These are phyloP conservation scores for Blastocystis sp. DNA, from an alignment of 352 stramenopile genomes.

Conservation along the genomic window DNA sequence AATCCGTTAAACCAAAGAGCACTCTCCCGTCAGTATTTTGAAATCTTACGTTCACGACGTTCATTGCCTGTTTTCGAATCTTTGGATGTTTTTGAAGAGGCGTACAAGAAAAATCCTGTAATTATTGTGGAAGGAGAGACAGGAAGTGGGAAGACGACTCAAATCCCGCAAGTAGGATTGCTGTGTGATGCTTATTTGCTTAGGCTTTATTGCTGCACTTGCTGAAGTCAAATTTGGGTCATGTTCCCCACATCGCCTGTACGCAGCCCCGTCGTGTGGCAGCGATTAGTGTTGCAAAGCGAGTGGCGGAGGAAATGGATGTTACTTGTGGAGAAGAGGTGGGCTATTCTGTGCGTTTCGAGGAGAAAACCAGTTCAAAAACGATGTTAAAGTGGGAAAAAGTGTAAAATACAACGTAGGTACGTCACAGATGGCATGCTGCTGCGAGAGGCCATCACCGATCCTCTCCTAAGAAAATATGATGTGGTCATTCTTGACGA, in stretches of 20 bases:
- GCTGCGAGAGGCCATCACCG: constrained; percentile 89
- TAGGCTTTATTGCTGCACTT: constrained; percentile 56
- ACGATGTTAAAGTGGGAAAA: constrained; percentile 73
- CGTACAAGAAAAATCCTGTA: constrained; percentile 79
- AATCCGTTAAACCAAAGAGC: constrained; percentile 83
- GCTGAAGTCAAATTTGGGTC: not conserved
- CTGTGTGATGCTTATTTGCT: not conserved
- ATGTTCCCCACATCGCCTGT: constrained; percentile 55
- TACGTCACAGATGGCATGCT: constrained; percentile 89
- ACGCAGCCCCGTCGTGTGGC: constrained; percentile 59
- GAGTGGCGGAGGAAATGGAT: constrained; percentile 69
- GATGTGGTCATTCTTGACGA: constrained; percentile 93
- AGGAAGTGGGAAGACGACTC: constrained; percentile 65
- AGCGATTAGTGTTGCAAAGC: constrained; percentile 31
- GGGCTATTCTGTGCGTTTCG: constrained; percentile 98
- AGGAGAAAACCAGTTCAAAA: constrained; percentile 80
- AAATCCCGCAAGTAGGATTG: constrained; percentile 61
- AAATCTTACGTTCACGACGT: constrained; percentile 77
- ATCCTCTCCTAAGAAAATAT: constrained; percentile 89
- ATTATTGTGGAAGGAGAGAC: constrained; percentile 70
- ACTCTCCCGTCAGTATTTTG: constrained; percentile 83
- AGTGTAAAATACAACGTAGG: not conserved
- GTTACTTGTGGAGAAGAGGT: constrained; percentile 90
- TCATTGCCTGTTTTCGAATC: constrained; percentile 85
- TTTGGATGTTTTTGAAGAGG: constrained; percentile 76